phyloP scores from a whole-genome alignment of 2,329 filamentous ascomycete genomes.

The Exutisphaerella laricina region DNA sequence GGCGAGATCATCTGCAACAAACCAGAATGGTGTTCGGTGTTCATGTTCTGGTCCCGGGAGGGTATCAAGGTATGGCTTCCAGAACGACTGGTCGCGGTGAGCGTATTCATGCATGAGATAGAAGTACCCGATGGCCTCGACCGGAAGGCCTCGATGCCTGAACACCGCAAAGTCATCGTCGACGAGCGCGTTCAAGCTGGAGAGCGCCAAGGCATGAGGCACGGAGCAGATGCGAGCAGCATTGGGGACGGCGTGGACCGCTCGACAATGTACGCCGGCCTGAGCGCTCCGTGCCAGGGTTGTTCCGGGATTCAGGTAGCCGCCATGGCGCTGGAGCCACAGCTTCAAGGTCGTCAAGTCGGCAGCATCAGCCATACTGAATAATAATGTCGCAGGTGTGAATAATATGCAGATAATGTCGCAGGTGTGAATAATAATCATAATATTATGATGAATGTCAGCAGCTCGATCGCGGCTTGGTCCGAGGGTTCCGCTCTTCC shows the following conservation, averaged over 20 bases:
- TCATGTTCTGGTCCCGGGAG: slow-evolving; percentile 30
- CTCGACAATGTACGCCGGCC: slow-evolving; percentile 28
- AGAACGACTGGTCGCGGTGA: slow-evolving; percentile 31
- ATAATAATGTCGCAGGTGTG: no score
- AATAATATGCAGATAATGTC: no score
- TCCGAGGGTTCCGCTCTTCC: no score
- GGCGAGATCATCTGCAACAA: slow-evolving; percentile 28
- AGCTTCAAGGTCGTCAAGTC: slow-evolving; percentile 22
- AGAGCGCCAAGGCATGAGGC: slow-evolving; percentile 32
- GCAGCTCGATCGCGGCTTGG: no score
- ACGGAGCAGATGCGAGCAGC: slow-evolving; percentile 24
- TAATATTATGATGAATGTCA: no score
- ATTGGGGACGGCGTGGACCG: slow-evolving; percentile 17
- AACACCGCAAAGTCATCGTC: slow-evolving; percentile 32
- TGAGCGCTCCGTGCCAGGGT: slow-evolving; percentile 20
- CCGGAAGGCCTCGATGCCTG: slow-evolving; percentile 23
- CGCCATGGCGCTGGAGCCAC: slow-evolving; percentile 31
- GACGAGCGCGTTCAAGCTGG: slow-evolving; percentile 35
- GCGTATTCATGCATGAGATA: slow-evolving; percentile 35
- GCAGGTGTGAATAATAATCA: no score
- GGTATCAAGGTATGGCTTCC: slow-evolving; percentile 34
- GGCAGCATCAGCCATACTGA: slow-evolving; percentile 5
- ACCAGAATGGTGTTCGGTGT: slow-evolving; percentile 33
- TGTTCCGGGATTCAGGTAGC: slow-evolving; percentile 28
- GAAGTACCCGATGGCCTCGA: slow-evolving; percentile 33